A percentile compares a stretch with the other conserved stretches of the same genome.
Evolutionary conservation across 176 grass and related monocot species (phyloP).

Genomic region (Thalia dealbata): DNA sequence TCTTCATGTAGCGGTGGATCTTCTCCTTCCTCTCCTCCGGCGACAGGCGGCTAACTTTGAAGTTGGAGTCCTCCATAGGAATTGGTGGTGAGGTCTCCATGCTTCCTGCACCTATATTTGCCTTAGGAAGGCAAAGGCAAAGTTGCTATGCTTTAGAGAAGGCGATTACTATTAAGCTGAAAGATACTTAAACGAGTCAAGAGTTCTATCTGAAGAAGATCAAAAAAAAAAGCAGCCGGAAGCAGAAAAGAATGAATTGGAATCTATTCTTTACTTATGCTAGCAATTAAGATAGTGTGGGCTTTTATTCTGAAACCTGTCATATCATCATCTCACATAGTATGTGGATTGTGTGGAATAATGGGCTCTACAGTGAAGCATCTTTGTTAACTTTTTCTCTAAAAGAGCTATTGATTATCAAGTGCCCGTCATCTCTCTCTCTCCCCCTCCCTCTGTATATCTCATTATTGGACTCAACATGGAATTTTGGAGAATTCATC

Average conservation of each 20-base stretch:
- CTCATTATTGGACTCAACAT: too few relatives aligned
- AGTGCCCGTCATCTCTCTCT: slow-evolving; percentile 21
- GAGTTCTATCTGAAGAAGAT: too few relatives aligned
- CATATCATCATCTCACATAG: slow-evolving; percentile 23
- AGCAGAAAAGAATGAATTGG: too few relatives aligned
- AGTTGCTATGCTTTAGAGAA: too few relatives aligned
- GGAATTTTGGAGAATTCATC: too few relatives aligned
- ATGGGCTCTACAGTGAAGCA: too few relatives aligned
- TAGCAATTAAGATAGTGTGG: neutral
- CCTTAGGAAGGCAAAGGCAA: slow-evolving; percentile 21
- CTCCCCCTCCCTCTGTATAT: slow-evolving; percentile 41
- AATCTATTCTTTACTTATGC: neutral
- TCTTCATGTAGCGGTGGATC: slow-evolving; percentile 88
- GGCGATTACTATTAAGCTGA: too few relatives aligned
- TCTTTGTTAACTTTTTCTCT: neutral
- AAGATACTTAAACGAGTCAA: too few relatives aligned
- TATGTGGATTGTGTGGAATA: too few relatives aligned
- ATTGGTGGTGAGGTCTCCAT: slow-evolving; percentile 24
- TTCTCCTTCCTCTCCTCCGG: slow-evolving; percentile 88
- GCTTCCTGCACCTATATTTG: slow-evolving; percentile 44
- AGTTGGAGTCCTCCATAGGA: slow-evolving; percentile 53
- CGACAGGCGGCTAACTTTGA: slow-evolving; percentile 65
- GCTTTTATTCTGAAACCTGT: slow-evolving; percentile 16
- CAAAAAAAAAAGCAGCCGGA: too few relatives aligned
- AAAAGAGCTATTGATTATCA: slow-evolving; percentile 27